A percentile compares a stretch with the other conserved stretches of the same genome.
Conservation (phyloP, 2,329 filamentous ascomycete species). For the Ophiostoma ulmi region DNA sequence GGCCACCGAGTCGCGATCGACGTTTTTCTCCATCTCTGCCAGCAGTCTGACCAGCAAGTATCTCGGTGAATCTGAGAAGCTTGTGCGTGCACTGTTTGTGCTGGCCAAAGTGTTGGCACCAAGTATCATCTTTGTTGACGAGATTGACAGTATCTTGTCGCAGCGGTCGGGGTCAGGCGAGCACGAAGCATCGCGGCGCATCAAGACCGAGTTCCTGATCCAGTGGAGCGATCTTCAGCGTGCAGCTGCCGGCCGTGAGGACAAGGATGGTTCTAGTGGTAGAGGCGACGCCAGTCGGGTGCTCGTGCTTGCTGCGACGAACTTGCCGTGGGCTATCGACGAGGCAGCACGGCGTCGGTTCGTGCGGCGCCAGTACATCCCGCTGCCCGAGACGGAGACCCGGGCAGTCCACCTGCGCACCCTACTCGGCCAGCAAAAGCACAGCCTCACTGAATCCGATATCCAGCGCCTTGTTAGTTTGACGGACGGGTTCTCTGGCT, state of each 20-base stretch:
- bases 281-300: conserved; percentile 80
- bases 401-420: conserved; percentile 72
- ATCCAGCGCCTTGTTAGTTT: conserved; percentile 68
- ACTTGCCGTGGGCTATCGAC: conserved; percentile 95
- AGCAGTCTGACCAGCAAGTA: conserved; percentile 95
- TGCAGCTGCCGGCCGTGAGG: conserved; percentile 79
- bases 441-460: conserved; percentile 66
- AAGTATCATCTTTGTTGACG: conserved; percentile 96
- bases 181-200: conserved; percentile 85
- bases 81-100: conserved; percentile 84
- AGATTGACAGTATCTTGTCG: conserved; percentile 91
- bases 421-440: conserved; percentile 81
- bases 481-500: conserved; percentile 95
- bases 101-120: conserved; percentile 86
- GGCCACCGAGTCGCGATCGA: conserved; percentile 88
- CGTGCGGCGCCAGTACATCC: conserved; percentile 91
- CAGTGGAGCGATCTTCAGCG: conserved; percentile 90
- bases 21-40: conserved; percentile 95
- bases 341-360: conserved; percentile 89
- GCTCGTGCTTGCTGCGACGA: conserved; percentile 89
- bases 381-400: conserved; percentile 79
- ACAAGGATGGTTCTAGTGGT: conserved; percentile 59
- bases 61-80: conserved; percentile 91
- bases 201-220: conserved; percentile 97
- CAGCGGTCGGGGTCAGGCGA: conserved; percentile 77